These are phyloP conservation scores for Diaporthe australafricana DNA, from an alignment of 2,329 filamentous ascomycete genomes.

Conservation along the genomic window DNA sequence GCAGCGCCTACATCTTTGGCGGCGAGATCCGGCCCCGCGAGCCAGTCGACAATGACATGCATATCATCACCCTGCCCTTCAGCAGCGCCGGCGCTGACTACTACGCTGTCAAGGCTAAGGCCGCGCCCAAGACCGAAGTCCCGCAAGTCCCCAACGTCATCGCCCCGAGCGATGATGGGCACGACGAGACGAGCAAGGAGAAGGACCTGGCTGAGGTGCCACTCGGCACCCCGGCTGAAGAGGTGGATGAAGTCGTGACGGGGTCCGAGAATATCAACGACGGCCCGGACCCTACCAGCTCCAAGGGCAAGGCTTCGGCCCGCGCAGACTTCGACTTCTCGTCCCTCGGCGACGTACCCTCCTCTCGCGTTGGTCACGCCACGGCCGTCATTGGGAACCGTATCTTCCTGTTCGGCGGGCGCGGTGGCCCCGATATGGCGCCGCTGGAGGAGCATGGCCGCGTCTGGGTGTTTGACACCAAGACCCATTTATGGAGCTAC, in stretches of 20 bases:
- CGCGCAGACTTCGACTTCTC: constrained; percentile 22
- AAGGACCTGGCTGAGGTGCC: constrained; percentile 45
- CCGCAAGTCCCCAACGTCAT: constrained; percentile 39
- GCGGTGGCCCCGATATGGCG: constrained; percentile 75
- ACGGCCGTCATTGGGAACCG: constrained; percentile 74
- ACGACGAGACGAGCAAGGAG: constrained; percentile 44
- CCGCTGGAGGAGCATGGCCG: constrained; percentile 80
- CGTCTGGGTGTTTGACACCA: constrained; percentile 81
- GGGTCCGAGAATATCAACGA: constrained; percentile 37
- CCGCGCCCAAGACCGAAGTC: constrained; percentile 43
- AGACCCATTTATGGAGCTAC: constrained; percentile 71
- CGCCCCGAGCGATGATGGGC: constrained; percentile 39
- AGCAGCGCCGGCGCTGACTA: constrained; percentile 70
- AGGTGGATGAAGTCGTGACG: constrained; percentile 22
- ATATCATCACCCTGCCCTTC: constrained; percentile 71
- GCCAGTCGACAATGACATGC: constrained; percentile 78
- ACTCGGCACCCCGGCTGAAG: constrained; percentile 32
- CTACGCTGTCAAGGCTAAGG: constrained; percentile 63
- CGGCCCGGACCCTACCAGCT: background rate
- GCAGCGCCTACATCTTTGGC: constrained; percentile 76
- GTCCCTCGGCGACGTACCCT: constrained; percentile 63
- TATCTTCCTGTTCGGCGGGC: constrained; percentile 86
- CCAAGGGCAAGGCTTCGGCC: constrained; percentile 54
- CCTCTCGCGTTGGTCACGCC: constrained; percentile 79
- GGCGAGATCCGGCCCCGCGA: constrained; percentile 75